Evolutionary conservation across 805 yeast genomes (phyloP).

Genomic region (Ogataea sp.): DNA sequence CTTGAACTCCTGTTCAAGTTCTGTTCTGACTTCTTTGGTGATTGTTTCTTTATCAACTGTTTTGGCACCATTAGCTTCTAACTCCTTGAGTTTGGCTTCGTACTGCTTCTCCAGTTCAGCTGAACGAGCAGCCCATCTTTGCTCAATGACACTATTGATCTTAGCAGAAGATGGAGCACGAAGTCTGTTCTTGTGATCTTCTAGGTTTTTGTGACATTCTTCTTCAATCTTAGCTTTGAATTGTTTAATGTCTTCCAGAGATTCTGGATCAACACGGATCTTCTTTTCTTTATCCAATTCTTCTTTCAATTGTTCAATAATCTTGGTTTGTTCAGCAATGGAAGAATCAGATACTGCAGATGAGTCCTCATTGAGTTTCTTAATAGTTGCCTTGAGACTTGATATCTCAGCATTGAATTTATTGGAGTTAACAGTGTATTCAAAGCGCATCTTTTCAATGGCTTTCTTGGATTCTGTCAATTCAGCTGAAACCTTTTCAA

Average conservation of each 20-base stretch:
- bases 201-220: slow-evolving; percentile 22
- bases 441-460: slow-evolving; percentile 2
- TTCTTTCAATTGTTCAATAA: slow-evolving; percentile 11
- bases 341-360: background rate
- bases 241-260: slow-evolving; percentile 11
- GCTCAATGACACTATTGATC: slow-evolving; percentile 27
- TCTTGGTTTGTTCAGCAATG: background rate
- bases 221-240: slow-evolving; percentile 23
- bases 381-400: slow-evolving; percentile 9
- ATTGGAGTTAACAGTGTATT: slow-evolving; percentile 8
- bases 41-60: background rate
- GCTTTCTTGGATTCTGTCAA: slow-evolving; percentile 4
- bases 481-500: slow-evolving; percentile 9
- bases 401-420: slow-evolving; percentile 10
- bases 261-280: slow-evolving; percentile 10
- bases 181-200: slow-evolving; percentile 24
- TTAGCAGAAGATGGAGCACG: slow-evolving; percentile 30
- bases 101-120: slow-evolving; percentile 27
- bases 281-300: slow-evolving; percentile 13
- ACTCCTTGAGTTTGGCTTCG: slow-evolving; percentile 13
- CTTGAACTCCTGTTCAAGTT: slow-evolving; percentile 9
- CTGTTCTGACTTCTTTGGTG: slow-evolving; percentile 7
- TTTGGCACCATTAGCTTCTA: slow-evolving; percentile 8
- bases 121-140: slow-evolving; percentile 24
- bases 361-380: slow-evolving; percentile 6